Percentiles rank a stretch among this genome's conserved stretches.
Evolutionary conservation across 257 asterid species (phyloP).

Genomic region (Solanum virginianum): DNA sequence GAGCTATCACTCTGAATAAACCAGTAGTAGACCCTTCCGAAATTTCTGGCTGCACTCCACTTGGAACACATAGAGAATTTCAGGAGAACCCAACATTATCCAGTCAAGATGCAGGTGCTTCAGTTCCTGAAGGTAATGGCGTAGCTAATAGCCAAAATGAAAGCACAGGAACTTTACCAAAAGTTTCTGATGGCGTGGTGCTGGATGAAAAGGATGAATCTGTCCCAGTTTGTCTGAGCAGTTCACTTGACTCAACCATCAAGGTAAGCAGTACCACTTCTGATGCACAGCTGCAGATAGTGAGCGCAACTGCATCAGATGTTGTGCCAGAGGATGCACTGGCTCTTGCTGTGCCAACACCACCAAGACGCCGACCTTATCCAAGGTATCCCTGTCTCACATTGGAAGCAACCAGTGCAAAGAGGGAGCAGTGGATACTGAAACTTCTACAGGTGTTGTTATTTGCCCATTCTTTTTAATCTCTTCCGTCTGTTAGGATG

Average conservation of each 20-base stretch:
- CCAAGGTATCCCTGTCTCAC: conserved; percentile 48
- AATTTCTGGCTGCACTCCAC: conserved; percentile 21
- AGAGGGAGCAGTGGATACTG: conserved; percentile 78
- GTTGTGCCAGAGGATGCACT: conserved; percentile 16
- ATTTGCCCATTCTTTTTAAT: conserved; percentile 3
- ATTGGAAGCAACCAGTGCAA: conserved; percentile 33
- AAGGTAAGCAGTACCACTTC: conserved; percentile 22
- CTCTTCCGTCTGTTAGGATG: conserved; percentile 3
- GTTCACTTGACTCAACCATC: conserved; percentile 17
- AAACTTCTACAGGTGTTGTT: conserved; percentile 69
- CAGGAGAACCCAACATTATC: conserved; percentile 24
- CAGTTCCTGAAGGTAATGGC: conserved; percentile 22
- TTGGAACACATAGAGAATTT: conserved; percentile 9
- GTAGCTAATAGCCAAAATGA: conserved; percentile 13
- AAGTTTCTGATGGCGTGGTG: conserved; percentile 22
- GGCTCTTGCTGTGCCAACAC: conserved; percentile 20
- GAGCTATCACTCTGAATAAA: conserved; percentile 20
- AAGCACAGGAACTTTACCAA: conserved; percentile 16
- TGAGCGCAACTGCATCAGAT: conserved; percentile 12
- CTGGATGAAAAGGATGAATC: conserved; percentile 20
- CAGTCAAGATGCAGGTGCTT: conserved; percentile 22
- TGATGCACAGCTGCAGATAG: conserved; percentile 21
- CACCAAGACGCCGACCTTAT: conserved; percentile 39
- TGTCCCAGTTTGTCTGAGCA: conserved; percentile 22
- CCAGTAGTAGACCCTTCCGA: conserved; percentile 14